Conservation (phyloP, 1,284 basidiomycete genomes). For the Mixia osmundae region DNA sequence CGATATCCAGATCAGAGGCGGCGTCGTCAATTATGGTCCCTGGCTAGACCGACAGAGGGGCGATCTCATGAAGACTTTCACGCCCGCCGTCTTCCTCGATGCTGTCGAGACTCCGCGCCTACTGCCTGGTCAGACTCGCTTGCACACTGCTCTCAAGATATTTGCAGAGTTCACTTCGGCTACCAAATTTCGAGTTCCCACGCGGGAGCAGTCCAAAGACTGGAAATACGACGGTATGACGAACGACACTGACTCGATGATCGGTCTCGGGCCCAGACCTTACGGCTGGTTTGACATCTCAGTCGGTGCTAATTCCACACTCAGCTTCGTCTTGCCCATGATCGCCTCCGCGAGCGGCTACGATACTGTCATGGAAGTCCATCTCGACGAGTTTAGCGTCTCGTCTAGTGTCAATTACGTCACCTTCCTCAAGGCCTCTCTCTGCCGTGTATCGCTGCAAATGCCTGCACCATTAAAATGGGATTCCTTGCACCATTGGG, state of each 20-base stretch:
- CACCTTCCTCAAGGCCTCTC: constrained; percentile 44
- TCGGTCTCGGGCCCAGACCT: constrained; percentile 29
- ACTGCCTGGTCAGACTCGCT: constrained; percentile 48
- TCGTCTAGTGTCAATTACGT: constrained; percentile 71
- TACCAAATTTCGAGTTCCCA: constrained; percentile 54
- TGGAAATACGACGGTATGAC: constrained; percentile 57
- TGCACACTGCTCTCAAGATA: constrained; percentile 52
- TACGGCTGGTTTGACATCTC: constrained; percentile 42
- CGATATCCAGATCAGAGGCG: constrained; percentile 51
- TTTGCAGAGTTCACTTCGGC: constrained; percentile 54
- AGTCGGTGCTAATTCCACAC: constrained; percentile 53
- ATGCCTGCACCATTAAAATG: constrained; percentile 28
- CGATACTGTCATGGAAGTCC: constrained; percentile 47
- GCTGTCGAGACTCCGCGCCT: constrained; percentile 33
- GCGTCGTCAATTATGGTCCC: constrained; percentile 58
- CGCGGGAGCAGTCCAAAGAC: constrained; percentile 66
- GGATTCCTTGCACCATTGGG: constrained; percentile 45
- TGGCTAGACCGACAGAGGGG: constrained; percentile 80
- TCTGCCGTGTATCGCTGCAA: constrained; percentile 28
- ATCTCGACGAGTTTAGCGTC: constrained; percentile 52
- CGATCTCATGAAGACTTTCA: constrained; percentile 53
- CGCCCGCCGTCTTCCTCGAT: constrained; percentile 52
- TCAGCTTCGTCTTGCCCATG: constrained; percentile 62
- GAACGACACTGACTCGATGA: constrained; percentile 11
- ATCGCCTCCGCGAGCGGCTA: constrained; percentile 46